Evolutionary conservation across 1,284 basidiomycete genomes (phyloP).

Genomic region (Cerrena zonata): DNA sequence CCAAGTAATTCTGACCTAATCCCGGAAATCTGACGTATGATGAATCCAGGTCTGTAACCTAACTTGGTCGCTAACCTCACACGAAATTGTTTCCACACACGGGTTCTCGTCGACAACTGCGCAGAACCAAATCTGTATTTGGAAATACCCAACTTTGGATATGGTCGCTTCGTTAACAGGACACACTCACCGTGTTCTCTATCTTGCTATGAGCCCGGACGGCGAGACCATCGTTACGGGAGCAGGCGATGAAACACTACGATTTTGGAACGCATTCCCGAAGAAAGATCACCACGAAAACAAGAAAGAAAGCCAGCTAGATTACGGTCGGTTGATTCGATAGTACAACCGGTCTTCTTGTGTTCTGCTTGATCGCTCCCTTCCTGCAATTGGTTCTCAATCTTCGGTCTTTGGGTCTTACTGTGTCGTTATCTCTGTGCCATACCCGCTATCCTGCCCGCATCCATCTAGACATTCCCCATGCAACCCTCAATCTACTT

Average conservation of each 20-base stretch:
- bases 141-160: conserved; percentile 90
- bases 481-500: too few species aligned
- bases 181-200: conserved; percentile 90
- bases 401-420: too few species aligned
- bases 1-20: background rate
- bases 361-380: background rate
- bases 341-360: conserved; percentile 22
- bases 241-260: conserved; percentile 92
- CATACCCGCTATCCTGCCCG: too few species aligned
- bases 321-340: conserved; percentile 60
- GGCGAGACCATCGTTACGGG: conserved; percentile 98
- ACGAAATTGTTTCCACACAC: conserved; percentile 96
- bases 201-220: conserved; percentile 94
- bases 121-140: conserved; percentile 97
- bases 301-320: conserved; percentile 46
- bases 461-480: background rate
- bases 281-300: conserved; percentile 50
- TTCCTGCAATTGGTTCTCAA: background rate
- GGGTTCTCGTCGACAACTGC: conserved; percentile 91
- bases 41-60: conserved; percentile 84
- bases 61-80: conserved; percentile 92
- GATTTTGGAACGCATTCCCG: conserved; percentile 94
- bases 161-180: conserved; percentile 94
- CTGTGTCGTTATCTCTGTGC: too few species aligned
- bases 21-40: background rate